phyloP scores from a whole-genome alignment of 306 rosid genomes.

The Prunus fruticosa region DNA sequence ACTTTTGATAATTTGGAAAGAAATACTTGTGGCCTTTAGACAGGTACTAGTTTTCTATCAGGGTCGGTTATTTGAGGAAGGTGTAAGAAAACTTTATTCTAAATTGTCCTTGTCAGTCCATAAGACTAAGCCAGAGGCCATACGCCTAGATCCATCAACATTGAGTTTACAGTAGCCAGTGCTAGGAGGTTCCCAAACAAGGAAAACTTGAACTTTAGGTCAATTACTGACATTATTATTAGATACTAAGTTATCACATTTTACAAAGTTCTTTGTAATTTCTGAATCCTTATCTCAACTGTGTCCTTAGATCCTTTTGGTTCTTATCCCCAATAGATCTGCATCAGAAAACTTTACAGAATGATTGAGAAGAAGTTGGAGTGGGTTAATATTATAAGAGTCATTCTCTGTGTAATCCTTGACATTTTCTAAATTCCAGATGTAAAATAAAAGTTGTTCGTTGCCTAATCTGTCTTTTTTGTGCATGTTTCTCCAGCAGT shows the following conservation, averaged over 20 bases:
- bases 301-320: neutral
- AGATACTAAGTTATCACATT: neutral
- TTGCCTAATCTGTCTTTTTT: slow-evolving; percentile 3
- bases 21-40: neutral
- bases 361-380: neutral
- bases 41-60: neutral
- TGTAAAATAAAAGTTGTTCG: neutral
- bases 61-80: neutral
- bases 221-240: neutral
- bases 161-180: too few relatives aligned
- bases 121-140: neutral
- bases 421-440: neutral
- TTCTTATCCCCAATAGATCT: neutral
- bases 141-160: too few relatives aligned
- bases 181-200: too few relatives aligned
- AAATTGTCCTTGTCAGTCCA: neutral
- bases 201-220: too few relatives aligned
- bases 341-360: neutral
- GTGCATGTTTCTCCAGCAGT: slow-evolving; percentile 12
- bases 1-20: neutral
- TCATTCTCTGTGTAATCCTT: neutral
- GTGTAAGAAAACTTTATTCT: neutral
- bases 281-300: neutral
- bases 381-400: neutral
- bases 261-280: neutral